These are phyloP conservation scores for Citrus reticulata DNA, from an alignment of 345 rosid species.

Conservation along the genomic window DNA sequence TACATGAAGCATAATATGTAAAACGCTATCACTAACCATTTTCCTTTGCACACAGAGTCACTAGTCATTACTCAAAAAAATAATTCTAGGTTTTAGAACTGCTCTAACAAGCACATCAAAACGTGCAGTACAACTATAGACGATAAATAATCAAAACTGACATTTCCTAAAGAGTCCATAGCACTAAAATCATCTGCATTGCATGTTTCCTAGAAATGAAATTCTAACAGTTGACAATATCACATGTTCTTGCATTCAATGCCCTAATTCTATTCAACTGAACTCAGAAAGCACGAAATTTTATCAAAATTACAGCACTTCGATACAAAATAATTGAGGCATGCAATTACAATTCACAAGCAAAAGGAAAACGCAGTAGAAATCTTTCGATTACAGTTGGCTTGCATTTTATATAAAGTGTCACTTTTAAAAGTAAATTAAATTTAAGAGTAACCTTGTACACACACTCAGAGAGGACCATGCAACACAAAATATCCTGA, in stretches of 20 bases:
- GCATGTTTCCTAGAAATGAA: background rate
- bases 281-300: background rate
- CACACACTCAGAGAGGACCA: conserved; percentile 95
- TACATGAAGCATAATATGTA: background rate
- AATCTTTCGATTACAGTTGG: background rate
- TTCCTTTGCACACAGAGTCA: background rate
- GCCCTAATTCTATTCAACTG: background rate
- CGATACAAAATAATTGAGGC: background rate
- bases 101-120: background rate
- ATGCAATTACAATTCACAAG: background rate
- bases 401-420: background rate
- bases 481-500: conserved; percentile 91
- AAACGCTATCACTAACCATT: background rate
- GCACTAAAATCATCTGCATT: background rate
- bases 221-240: background rate
- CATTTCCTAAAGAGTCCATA: background rate
- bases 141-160: background rate
- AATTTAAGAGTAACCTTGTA: conserved; percentile 49
- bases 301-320: background rate
- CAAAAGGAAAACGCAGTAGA: background rate
- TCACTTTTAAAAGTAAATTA: too few relatives aligned
- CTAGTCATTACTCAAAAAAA: background rate
- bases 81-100: background rate
- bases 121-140: background rate
- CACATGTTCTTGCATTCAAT: background rate